Percentiles rank a stretch among this genome's conserved stretches.
Conservation (phyloP, 2,329 filamentous ascomycete genomes). For the Cladosporium sp. region DNA sequence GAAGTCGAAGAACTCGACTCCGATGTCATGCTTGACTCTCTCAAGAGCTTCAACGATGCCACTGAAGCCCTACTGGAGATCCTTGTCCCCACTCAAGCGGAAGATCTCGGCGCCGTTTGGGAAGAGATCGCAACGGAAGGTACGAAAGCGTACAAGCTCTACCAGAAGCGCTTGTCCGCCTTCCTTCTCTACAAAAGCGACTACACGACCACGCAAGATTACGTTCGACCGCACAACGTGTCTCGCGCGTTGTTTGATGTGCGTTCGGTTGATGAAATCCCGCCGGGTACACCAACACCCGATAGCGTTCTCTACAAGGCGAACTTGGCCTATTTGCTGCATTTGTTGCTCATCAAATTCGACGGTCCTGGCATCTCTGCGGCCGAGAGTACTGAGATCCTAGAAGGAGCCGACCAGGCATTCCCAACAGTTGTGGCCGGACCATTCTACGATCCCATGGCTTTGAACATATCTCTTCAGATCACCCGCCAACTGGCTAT, state of each 20-base stretch:
- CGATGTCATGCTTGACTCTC: slow-evolving; percentile 35
- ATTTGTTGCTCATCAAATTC: slow-evolving; percentile 29
- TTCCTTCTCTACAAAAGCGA: slow-evolving; percentile 31
- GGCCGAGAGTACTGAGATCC: slow-evolving; percentile 24
- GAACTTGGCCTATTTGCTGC: slow-evolving; percentile 40
- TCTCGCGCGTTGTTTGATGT: slow-evolving; percentile 35
- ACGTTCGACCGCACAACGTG: slow-evolving; percentile 36
- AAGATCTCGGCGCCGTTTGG: slow-evolving; percentile 19
- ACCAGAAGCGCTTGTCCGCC: slow-evolving; percentile 28
- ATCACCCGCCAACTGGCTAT: slow-evolving; percentile 26
- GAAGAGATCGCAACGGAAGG: slow-evolving; percentile 29
- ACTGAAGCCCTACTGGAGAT: slow-evolving; percentile 24
- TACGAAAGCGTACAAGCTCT: slow-evolving; percentile 35
- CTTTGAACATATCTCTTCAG: slow-evolving; percentile 19
- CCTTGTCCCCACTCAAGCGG: slow-evolving; percentile 24
- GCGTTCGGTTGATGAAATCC: slow-evolving; percentile 18
- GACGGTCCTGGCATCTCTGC: slow-evolving; percentile 21
- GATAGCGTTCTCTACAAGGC: slow-evolving; percentile 39
- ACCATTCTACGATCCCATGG: slow-evolving; percentile 13
- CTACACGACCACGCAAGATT: slow-evolving; percentile 34
- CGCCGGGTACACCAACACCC: slow-evolving; percentile 30
- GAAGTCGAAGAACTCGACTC: slow-evolving; percentile 38
- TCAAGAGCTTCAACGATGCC: slow-evolving; percentile 32
- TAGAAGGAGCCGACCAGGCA: slow-evolving; percentile 20
- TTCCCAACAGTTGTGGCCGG: slow-evolving; percentile 23